These are phyloP conservation scores for Cutaneotrichosporon cutaneum DNA, from an alignment of 1,284 basidiomycete genomes.

Conservation along the genomic window DNA sequence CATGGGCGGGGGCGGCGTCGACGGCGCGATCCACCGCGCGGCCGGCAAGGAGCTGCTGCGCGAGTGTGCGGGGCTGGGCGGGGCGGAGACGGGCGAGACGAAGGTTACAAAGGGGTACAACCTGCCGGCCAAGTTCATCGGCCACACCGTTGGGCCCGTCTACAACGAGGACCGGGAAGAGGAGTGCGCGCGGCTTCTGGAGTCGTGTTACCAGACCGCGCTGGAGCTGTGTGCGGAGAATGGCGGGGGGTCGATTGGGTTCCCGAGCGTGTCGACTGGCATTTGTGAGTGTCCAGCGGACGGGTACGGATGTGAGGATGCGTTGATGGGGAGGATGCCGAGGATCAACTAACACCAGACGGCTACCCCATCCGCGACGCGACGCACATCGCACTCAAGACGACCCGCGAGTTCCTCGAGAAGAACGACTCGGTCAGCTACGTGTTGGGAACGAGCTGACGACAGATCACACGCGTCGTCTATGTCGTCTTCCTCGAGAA, in stretches of 20 bases:
- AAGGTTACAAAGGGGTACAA: slow-evolving; percentile 50
- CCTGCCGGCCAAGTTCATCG: slow-evolving; percentile 65
- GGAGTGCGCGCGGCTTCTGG: slow-evolving; percentile 60
- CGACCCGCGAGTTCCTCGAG: slow-evolving; percentile 40
- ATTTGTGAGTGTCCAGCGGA: slow-evolving; percentile 43
- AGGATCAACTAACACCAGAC: slow-evolving; percentile 32
- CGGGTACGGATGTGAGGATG: too few relatives aligned
- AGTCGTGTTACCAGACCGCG: slow-evolving; percentile 69
- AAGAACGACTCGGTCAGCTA: slow-evolving; percentile 35
- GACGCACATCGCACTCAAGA: slow-evolving; percentile 44
- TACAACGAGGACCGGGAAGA: slow-evolving; percentile 59
- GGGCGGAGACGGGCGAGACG: slow-evolving; percentile 74
- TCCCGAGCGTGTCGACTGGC: slow-evolving; percentile 39
- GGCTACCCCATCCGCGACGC: slow-evolving; percentile 52
- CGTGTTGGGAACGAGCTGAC: neutral
- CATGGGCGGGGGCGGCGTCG: slow-evolving; percentile 61
- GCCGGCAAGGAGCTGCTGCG: slow-evolving; percentile 70
- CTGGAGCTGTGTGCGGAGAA: slow-evolving; percentile 65
- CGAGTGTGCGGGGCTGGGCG: slow-evolving; percentile 69
- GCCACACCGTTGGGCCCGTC: slow-evolving; percentile 88
- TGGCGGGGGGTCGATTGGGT: slow-evolving; percentile 65
- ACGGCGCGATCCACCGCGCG: slow-evolving; percentile 64
- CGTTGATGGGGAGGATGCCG: neutral
- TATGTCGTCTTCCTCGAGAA: slow-evolving; percentile 47
- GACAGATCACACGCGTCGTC: slow-evolving; percentile 45